Base-by-base conservation (phyloP, 1,284 basidiomycete species). In the Irpex lacteus region DNA sequence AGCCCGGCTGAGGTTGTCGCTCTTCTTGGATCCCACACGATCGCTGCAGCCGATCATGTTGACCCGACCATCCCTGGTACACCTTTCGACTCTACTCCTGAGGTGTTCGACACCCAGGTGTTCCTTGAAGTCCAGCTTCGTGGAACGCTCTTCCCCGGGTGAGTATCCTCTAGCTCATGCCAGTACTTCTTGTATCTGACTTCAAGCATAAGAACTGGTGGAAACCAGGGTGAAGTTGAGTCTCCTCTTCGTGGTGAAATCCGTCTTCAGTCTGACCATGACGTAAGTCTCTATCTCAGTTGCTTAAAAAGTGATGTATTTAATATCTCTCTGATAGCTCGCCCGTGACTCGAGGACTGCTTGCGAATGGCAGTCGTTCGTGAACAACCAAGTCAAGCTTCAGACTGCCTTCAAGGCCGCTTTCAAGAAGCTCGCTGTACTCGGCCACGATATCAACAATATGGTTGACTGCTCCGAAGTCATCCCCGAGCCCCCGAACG, bases 191-290 rank as follows among this genome's bases (percentile, higher is more conserved):
- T 56, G 37, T 60, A 9, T 19, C 34, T 44, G 9, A 18, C 40
- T 34, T 38, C 18, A 32, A 55, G 18, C 7, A 21, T 9, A 53
- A 62, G 63, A 32, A 69, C 66, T 32, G 70, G 63, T 34, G 65
- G 63, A n/a, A 68, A 70, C 64, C 64, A 68, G 55, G 72, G 72
- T 61, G 72, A 74, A 60, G 74, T 72, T 38, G 66, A 70, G 50
- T 71, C 71, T 21, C 71, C 72, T 7, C 61, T 75, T 26, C 60
- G 47, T 5, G 73, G 74, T 37, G 72, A 72, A 60, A 70, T 75
- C 60, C 74, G 73, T 66, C 72, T 75, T 47, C 73, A 74, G 59
- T 74, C 73, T 36, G 74, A 75, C 65, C 67, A 61, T 54, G 64
- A 66, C n/a, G 66, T 67, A 21, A 21, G 66, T 18, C n/a, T 56